Evolutionary conservation across 2,329 filamentous ascomycete species (phyloP).

Genomic region (Xylaria digitata): DNA sequence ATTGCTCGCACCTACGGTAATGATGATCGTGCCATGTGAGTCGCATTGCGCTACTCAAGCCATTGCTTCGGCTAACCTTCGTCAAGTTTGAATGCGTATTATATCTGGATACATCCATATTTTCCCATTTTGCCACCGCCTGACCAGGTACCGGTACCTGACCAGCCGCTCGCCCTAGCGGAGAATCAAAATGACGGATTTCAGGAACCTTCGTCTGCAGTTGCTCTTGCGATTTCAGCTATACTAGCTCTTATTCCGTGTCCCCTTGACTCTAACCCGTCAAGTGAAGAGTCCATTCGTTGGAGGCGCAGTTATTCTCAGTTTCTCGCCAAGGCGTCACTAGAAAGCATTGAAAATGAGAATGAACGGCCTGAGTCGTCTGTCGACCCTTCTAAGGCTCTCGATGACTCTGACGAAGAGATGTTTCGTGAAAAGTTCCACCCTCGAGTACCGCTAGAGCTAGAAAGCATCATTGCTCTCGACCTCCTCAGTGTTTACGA

Average conservation of each 20-base stretch:
- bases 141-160: constrained; percentile 47
- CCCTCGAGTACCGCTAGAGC: constrained; percentile 56
- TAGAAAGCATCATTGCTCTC: constrained; percentile 61
- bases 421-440: constrained; percentile 57
- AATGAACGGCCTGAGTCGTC: constrained; percentile 60
- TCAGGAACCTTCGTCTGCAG: constrained; percentile 56
- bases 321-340: constrained; percentile 59
- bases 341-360: constrained; percentile 62
- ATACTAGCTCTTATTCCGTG: constrained; percentile 61
- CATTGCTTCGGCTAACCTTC: constrained; percentile 19
- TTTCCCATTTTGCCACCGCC: constrained; percentile 63
- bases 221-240: constrained; percentile 60
- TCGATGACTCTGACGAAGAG: constrained; percentile 53
- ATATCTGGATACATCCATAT: constrained; percentile 63
- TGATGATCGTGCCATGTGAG: constrained; percentile 55
- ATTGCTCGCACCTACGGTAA: constrained; percentile 57
- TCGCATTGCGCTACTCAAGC: constrained; percentile 8
- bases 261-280: constrained; percentile 53
- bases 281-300: constrained; percentile 54
- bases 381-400: constrained; percentile 57
- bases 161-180: constrained; percentile 50
- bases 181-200: constrained; percentile 53
- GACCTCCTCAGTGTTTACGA: constrained; percentile 63
- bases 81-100: constrained; percentile 60
- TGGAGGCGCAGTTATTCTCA: constrained; percentile 62